phyloP scores from a whole-genome alignment of 2,329 filamentous ascomycete species.

The Cladosporium sp. region DNA sequence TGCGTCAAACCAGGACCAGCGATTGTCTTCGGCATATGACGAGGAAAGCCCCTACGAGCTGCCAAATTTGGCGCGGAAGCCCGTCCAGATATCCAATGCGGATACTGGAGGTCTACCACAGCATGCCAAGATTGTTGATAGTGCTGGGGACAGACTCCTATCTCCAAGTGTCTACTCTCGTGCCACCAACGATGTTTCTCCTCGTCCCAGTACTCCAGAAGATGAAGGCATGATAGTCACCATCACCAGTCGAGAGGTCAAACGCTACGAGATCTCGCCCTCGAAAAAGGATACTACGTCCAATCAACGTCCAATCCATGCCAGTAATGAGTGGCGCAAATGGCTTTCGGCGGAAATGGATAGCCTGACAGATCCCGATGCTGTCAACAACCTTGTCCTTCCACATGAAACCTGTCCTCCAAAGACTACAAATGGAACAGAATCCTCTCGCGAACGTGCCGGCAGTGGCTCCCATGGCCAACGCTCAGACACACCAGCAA shows the following conservation, averaged over 20 bases:
- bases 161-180: constrained; percentile 47
- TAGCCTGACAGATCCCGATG: constrained; percentile 27
- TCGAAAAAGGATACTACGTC: constrained; percentile 15
- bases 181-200: constrained; percentile 36
- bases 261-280: constrained; percentile 37
- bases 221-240: constrained; percentile 37
- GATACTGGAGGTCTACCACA: constrained; percentile 20
- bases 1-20: background rate
- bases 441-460: background rate
- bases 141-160: constrained; percentile 21
- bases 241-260: constrained; percentile 40
- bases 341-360: constrained; percentile 44
- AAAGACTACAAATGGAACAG: background rate
- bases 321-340: constrained; percentile 43
- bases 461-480: background rate
- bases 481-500: constrained; percentile 13
- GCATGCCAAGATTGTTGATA: constrained; percentile 14
- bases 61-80: constrained; percentile 18
- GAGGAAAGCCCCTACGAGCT: constrained; percentile 31
- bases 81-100: constrained; percentile 13
- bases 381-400: constrained; percentile 18
- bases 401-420: background rate
- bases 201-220: constrained; percentile 26
- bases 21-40: background rate
- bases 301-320: constrained; percentile 19